Evolutionary conservation across 768 basidiomycete genomes (phyloP).

Genomic region (Symmetrospora coprosmae): DNA sequence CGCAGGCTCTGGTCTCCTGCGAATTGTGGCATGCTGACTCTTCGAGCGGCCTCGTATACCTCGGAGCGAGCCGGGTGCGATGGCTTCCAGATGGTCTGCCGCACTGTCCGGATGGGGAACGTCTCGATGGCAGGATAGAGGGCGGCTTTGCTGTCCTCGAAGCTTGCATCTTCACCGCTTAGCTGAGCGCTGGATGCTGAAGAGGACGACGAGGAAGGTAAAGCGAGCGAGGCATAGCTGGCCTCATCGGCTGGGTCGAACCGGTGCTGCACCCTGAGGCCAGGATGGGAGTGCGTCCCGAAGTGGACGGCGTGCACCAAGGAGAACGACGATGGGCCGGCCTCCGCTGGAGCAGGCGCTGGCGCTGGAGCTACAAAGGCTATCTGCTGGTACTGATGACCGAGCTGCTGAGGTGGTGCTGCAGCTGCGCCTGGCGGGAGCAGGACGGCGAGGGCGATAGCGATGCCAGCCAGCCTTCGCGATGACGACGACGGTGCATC

Average conservation of each 20-base stretch:
- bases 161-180: neutral
- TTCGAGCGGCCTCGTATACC: constrained; percentile 17
- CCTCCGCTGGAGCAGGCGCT: neutral
- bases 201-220: neutral
- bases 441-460: neutral
- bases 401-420: neutral
- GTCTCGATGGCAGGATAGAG: neutral
- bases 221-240: neutral
- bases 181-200: neutral
- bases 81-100: neutral
- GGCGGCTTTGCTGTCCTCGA: neutral
- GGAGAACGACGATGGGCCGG: neutral
- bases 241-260: neutral
- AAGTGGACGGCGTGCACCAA: constrained; percentile 3
- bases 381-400: neutral
- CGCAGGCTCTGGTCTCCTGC: neutral
- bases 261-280: neutral
- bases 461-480: too few relatives aligned
- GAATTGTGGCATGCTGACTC: neutral
- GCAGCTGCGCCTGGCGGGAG: neutral
- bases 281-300: constrained; percentile 1
- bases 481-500: too few relatives aligned
- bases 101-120: neutral
- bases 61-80: constrained; percentile 11
- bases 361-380: neutral